A percentile compares a stretch with the other conserved stretches of the same genome.
phyloP scores from a whole-genome alignment of 306 rosid genomes.

The Astragalus glycyphyllos region DNA sequence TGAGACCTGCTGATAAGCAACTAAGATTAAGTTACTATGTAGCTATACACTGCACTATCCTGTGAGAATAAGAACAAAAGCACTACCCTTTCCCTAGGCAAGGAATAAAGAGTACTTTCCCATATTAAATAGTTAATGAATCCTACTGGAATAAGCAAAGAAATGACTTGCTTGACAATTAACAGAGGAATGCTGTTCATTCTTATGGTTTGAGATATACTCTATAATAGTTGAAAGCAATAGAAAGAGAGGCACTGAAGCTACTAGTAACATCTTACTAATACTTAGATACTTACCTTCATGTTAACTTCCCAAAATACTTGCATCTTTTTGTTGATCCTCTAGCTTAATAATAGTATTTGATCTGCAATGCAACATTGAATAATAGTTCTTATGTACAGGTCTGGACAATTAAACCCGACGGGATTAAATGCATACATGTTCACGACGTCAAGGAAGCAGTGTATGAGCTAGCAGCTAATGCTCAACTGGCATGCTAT shows the following conservation, averaged over 20 bases:
- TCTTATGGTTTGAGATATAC: slow-evolving; percentile 14
- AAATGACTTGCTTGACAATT: background rate
- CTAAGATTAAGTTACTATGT: slow-evolving; percentile 23
- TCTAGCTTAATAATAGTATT: slow-evolving; percentile 7
- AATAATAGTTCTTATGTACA: slow-evolving; percentile 39
- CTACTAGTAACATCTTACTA: background rate
- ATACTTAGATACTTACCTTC: background rate
- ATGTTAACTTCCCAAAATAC: slow-evolving; percentile 1
- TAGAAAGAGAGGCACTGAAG: background rate
- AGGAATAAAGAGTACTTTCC: background rate
- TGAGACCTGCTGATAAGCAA: slow-evolving; percentile 15
- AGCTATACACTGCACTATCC: background rate
- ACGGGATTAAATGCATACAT: slow-evolving; percentile 72
- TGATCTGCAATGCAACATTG: slow-evolving; percentile 20
- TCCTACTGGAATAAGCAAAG: slow-evolving; percentile 12
- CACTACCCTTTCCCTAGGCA: background rate
- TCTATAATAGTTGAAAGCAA: slow-evolving; percentile 20
- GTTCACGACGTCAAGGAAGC: slow-evolving; percentile 84
- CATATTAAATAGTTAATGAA: slow-evolving; percentile 2
- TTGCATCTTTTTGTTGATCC: slow-evolving; percentile 27
- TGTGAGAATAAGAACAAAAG: background rate
- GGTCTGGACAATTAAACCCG: slow-evolving; percentile 77
- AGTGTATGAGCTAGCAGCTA: slow-evolving; percentile 69
- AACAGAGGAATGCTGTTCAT: slow-evolving; percentile 8
- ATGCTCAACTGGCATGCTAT: slow-evolving; percentile 72